A percentile compares a stretch with the other conserved stretches of the same genome.
Conservation (phyloP, 257 asterid genomes). For the Solanum sparsipilum region DNA sequence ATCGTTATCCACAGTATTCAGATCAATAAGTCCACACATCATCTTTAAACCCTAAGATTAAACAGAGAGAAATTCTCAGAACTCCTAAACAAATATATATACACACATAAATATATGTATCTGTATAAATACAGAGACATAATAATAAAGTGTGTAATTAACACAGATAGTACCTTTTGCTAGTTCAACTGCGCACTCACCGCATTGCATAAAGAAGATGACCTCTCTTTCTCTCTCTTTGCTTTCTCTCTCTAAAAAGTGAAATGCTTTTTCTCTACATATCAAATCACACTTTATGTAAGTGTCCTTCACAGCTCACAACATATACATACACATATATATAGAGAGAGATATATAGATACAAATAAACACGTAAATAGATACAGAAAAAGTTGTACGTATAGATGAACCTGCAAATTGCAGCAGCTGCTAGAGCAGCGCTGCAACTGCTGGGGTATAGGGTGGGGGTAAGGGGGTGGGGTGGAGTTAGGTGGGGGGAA, state of each 20-base stretch:
- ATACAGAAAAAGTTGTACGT: constrained; percentile 5
- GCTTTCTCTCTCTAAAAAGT: constrained; percentile 36
- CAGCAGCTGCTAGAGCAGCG: constrained; percentile 59
- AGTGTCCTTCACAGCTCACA: constrained; percentile 1
- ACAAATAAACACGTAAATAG: neutral
- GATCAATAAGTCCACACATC: constrained; percentile 58
- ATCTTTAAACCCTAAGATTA: constrained; percentile 36
- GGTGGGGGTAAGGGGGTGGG: neutral
- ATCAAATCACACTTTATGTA: constrained; percentile 35
- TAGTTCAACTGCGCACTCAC: constrained; percentile 14
- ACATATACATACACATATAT: neutral
- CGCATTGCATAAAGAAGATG: constrained; percentile 7
- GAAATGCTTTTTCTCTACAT: constrained; percentile 10
- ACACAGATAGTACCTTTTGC: neutral
- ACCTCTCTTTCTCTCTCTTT: constrained; percentile 11
- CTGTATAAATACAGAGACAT: neutral
- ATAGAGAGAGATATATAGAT: neutral
- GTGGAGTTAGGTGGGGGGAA: too few relatives aligned
- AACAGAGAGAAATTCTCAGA: neutral
- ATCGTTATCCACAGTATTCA: constrained; percentile 57
- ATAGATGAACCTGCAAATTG: constrained; percentile 35
- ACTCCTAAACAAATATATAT: neutral
- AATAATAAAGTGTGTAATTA: neutral
- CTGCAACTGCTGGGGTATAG: constrained; percentile 53
- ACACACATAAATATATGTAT: neutral